Evolutionary conservation across 2,329 filamentous ascomycete genomes (phyloP).

Genomic region (Talaromyces sp.): DNA sequence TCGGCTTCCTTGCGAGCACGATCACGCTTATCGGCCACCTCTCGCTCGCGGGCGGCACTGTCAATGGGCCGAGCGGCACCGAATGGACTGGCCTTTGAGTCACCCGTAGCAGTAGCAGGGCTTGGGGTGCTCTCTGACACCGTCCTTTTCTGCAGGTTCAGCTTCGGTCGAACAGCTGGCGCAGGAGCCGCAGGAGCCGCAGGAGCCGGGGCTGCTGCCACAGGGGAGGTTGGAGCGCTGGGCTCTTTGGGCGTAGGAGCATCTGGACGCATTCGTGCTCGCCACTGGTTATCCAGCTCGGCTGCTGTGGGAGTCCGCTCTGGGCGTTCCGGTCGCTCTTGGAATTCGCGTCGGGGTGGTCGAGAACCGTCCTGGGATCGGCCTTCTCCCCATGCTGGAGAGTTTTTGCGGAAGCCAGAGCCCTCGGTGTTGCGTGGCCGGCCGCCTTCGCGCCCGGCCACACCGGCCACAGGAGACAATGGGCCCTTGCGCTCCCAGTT

Average conservation of each 20-base stretch:
- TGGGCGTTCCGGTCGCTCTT: conserved; percentile 10
- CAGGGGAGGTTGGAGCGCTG: conserved; percentile 69
- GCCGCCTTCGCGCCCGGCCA: conserved; percentile 52
- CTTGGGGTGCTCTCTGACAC: conserved; percentile 65
- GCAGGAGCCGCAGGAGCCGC: conserved; percentile 48
- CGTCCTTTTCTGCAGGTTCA: conserved; percentile 88
- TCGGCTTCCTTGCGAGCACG: conserved; percentile 83
- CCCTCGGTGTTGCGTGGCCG: conserved; percentile 57
- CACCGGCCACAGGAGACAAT: conserved; percentile 60
- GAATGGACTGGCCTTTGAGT: conserved; percentile 82
- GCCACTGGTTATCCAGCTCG: conserved; percentile 91
- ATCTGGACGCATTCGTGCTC: conserved; percentile 85
- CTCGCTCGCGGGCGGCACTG: conserved; percentile 79
- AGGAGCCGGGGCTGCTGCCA: conserved; percentile 49
- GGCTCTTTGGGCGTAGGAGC: conserved; percentile 58
- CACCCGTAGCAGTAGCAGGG: conserved; percentile 42
- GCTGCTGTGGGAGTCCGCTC: conserved; percentile 70
- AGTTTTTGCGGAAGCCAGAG: conserved; percentile 57
- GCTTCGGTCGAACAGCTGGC: conserved; percentile 64
- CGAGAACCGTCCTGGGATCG: conserved; percentile 69
- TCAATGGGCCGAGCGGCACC: conserved; percentile 92
- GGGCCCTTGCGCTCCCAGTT: conserved; percentile 97
- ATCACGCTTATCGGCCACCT: conserved; percentile 83
- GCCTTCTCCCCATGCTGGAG: conserved; percentile 69
- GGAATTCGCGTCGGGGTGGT: conserved; percentile 70